Percentiles rank a stretch among this genome's conserved stretches.
These are phyloP conservation scores for Salix exigua DNA, from an alignment of 345 rosid genomes.

Conservation along the genomic window DNA sequence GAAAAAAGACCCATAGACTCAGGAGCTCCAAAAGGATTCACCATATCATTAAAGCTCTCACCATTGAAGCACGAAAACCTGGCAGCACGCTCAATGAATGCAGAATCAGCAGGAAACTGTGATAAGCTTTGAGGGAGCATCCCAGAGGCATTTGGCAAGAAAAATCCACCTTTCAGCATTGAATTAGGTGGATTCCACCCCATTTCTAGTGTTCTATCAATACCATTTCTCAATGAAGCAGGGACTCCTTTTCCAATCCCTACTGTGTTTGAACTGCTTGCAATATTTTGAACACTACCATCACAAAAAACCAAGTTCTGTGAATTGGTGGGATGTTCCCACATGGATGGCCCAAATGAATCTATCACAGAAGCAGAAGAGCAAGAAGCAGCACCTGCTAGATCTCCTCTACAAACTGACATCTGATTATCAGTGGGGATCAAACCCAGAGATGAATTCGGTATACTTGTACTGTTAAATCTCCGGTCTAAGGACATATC, in stretches of 20 bases:
- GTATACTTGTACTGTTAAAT: slow-evolving; percentile 43
- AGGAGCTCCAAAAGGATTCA: slow-evolving; percentile 53
- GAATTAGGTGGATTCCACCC: slow-evolving; percentile 66
- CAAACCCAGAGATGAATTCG: slow-evolving; percentile 47
- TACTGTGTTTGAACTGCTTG: slow-evolving; percentile 30
- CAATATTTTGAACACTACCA: slow-evolving; percentile 39
- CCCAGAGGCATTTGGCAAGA: slow-evolving; percentile 51
- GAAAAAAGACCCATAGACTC: slow-evolving; percentile 56
- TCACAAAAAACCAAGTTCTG: slow-evolving; percentile 64
- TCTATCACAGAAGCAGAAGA: slow-evolving; percentile 71
- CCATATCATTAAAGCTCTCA: slow-evolving; percentile 68
- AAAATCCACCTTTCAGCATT: slow-evolving; percentile 56
- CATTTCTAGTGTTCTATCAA: slow-evolving; percentile 57
- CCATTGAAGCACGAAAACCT: slow-evolving; percentile 74
- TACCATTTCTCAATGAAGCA: slow-evolving; percentile 40
- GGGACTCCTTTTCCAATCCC: slow-evolving; percentile 44
- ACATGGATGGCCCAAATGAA: slow-evolving; percentile 53
- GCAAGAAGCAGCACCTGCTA: slow-evolving; percentile 50
- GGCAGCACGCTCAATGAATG: slow-evolving; percentile 94
- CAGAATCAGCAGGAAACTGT: slow-evolving; percentile 87
- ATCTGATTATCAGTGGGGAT: slow-evolving; percentile 48
- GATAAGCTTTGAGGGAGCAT: slow-evolving; percentile 62
- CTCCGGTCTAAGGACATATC: slow-evolving; percentile 56
- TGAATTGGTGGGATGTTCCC: slow-evolving; percentile 63
- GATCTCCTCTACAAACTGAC: slow-evolving; percentile 32